A percentile compares a stretch with the other conserved stretches of the same genome.
Conservation (phyloP, 169 alveolate genomes). For the Toxoplasma gondii region DNA sequence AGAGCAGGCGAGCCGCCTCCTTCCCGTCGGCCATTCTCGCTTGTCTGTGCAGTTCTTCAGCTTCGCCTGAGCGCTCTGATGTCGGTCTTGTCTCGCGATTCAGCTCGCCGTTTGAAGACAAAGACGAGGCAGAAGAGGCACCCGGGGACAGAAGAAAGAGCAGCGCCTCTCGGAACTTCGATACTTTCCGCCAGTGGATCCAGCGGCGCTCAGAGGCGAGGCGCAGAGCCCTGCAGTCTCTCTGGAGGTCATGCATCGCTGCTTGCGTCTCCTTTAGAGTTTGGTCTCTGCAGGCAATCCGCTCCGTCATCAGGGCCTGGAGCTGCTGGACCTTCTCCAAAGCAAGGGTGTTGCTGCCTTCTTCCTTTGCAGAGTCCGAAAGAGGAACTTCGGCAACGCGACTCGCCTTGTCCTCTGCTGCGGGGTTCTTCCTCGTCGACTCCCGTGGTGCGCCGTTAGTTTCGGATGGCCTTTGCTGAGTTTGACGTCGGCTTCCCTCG, state of each 20-base stretch:
- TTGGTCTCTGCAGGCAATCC: constrained; percentile 33
- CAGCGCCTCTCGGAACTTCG: neutral
- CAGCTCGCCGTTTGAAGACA: neutral
- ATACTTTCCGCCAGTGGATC: neutral
- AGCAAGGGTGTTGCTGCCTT: neutral
- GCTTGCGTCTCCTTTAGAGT: constrained; percentile 1
- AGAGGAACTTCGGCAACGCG: neutral
- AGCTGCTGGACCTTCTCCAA: constrained; percentile 40
- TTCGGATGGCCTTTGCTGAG: no score
- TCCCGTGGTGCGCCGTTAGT: no score
- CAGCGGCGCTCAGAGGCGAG: neutral
- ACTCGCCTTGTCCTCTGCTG: neutral
- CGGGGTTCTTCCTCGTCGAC: no score
- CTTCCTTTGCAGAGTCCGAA: neutral
- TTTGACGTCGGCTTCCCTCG: no score
- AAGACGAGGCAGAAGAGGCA: neutral
- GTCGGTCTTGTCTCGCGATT: no score
- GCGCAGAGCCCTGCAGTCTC: neutral
- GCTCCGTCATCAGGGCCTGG: constrained; percentile 46
- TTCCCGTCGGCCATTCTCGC: neutral
- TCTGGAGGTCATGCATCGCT: constrained; percentile 43
- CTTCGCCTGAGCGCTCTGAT: neutral
- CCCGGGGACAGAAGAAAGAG: neutral
- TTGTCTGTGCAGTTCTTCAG: neutral
- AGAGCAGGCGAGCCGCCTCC: neutral